phyloP scores from a whole-genome alignment of 441 rosid species.

The Euphorbia celastroides region DNA sequence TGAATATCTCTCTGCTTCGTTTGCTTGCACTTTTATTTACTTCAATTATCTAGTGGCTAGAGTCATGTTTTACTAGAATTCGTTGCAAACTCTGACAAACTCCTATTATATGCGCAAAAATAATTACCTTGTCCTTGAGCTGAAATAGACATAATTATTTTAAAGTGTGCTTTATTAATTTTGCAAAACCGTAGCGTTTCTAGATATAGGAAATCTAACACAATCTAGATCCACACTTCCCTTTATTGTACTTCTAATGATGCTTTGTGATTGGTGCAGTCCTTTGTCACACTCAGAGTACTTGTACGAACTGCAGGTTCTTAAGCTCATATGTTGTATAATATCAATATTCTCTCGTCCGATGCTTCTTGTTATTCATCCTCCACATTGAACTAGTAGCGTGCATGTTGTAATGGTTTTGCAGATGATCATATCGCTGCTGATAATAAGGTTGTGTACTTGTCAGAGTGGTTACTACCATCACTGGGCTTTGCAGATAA shows the following conservation, averaged over 20 bases:
- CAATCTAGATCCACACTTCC: not conserved
- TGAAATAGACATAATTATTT: not conserved
- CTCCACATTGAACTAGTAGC: slow-evolving; percentile 1
- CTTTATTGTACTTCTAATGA: slow-evolving; percentile 4
- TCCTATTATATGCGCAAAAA: not conserved
- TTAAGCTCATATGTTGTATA: slow-evolving; percentile 5
- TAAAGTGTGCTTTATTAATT: not conserved
- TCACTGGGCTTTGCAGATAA: slow-evolving; percentile 43
- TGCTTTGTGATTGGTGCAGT: slow-evolving; percentile 38
- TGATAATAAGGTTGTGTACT: slow-evolving; percentile 21
- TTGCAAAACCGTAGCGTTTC: not conserved
- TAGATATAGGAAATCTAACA: not conserved
- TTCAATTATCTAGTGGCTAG: not conserved
- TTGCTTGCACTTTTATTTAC: too few species aligned
- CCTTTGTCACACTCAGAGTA: slow-evolving; percentile 70
- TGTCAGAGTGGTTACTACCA: slow-evolving; percentile 64
- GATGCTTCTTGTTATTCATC: not conserved
- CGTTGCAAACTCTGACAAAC: not conserved
- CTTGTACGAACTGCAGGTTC: slow-evolving; percentile 43
- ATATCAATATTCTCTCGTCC: not conserved
- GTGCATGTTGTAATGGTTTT: slow-evolving; percentile 10
- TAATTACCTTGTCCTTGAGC: not conserved
- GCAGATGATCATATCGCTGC: slow-evolving; percentile 39
- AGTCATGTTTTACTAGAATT: too few species aligned
- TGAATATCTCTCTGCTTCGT: too few species aligned